Evolutionary conservation across 768 basidiomycete genomes (phyloP), one percentile per base, ranked within the genome.

Genomic region (Epithele typhae): DNA sequence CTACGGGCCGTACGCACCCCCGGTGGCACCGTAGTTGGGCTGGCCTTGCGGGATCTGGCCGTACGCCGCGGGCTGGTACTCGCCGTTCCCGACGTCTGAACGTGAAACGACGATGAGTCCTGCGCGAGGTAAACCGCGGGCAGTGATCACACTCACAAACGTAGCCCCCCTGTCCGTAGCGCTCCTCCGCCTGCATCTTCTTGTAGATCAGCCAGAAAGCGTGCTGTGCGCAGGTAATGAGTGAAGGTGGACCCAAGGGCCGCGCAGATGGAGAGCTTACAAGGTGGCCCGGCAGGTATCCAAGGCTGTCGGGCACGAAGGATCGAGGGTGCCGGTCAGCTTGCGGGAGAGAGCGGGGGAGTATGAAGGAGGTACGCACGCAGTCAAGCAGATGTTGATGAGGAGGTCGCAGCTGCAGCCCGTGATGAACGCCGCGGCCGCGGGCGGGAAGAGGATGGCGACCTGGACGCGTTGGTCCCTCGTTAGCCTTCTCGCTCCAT

Each of bases 131-230:
- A n/a, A n/a, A n/a, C n/a, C n/a, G n/a, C n/a, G n/a, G n/a, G n/a
- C n/a, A 21, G 15, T 23, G 27, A 19, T 15, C 22, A 23, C 8
- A 75, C 89, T 59, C 59, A 90, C 89, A 92, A 42, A 73, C 64
- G 70, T 81, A 92, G 25, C 84, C 84, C 17, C 87, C 88, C 5
- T 61, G 66, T 11, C 91, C 91, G 58, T 88, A 94, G 34, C 72
- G 75, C 57, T 90, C 88, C 57, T 90, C 87, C 0, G 90, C 92
- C 57, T 87, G 75, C 76, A 91, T 91, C 76, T 85, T 87, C 76
- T 76, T 84, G 70, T 92, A 92, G 46, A 92, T 91, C 43, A 94
- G 74, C 86, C 86, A 92, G 69, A 92, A 91, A 1, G 88, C 86
- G 60, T 92, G 89, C 78, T 79, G 43, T 5, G 27, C 36, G 33